Base-by-base conservation (phyloP, 2,329 filamentous ascomycete genomes). In the Fusarium keratoplasticum region DNA sequence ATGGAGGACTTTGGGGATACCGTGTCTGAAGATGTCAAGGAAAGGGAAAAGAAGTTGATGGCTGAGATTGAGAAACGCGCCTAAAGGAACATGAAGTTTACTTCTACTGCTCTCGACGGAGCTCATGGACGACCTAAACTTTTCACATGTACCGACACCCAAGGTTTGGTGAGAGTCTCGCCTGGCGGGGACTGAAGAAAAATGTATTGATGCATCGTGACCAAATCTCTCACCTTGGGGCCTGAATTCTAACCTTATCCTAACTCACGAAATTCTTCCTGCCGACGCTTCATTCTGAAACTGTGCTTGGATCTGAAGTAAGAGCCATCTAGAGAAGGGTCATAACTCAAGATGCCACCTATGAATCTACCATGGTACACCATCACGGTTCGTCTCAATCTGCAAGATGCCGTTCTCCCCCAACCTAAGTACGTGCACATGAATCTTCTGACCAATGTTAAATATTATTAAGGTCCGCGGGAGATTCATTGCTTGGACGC, bases 1-100 rank as follows among this genome's bases (percentile, higher is more conserved):
- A 52, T 69, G 22, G 74, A 76, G 6, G 78, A 79, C 9, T 60
- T 77, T 25, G 71, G 73, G 0, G 72, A 69, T 4, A 64, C 27
- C 2, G 67, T 74, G 14, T 73, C 76, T 1, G 66, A 71, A 29
- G 67, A 78, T 27, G 38, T 77, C 7, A 74, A 52, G 33, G 38
- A 71, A 33, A 66, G 71, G 13, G 71, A 71, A 20, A 69, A 29
- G 54, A 74, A 61, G 35, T 27, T 72, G 20, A 29, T 35, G 11
- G 35, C 61, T 7, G 54, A 47, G 6, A 22, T 70, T 6, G 66
- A 61, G 16, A 67, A 38, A 14, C 44, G 42, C 7, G 9, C 35
- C 9, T 8, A 27, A 44, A 22, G 2, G 11, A 22, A 8, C 11
- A 44, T 1, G 1, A 44, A 14, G 6, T 14, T 44, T 44, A 5